Conservation (phyloP, 2,329 filamentous ascomycete species). For the Tolypocladium album region DNA sequence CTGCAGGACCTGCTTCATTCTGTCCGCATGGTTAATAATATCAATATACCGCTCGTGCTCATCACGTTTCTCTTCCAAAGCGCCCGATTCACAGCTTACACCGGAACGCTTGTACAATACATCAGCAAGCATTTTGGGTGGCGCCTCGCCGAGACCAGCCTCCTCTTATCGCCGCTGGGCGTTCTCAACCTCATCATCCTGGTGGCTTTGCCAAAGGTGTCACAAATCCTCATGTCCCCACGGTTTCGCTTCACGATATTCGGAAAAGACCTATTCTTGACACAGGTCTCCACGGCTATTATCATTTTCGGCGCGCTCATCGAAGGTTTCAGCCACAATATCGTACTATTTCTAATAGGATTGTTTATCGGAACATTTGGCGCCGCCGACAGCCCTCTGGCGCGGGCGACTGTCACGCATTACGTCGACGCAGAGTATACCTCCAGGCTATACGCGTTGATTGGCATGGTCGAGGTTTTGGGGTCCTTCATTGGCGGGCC, state of each 20-base stretch:
- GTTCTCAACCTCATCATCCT: slow-evolving; percentile 27
- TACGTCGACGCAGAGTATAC: slow-evolving; percentile 25
- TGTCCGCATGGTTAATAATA: slow-evolving; percentile 22
- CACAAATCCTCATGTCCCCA: slow-evolving; percentile 17
- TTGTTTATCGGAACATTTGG: slow-evolving; percentile 26
- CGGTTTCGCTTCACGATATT: slow-evolving; percentile 23
- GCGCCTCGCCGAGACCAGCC: slow-evolving; percentile 28
- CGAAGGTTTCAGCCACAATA: slow-evolving; percentile 21
- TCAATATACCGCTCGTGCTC: slow-evolving; percentile 24
- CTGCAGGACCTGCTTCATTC: slow-evolving; percentile 21
- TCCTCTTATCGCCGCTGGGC: slow-evolving; percentile 29
- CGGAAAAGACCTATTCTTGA: slow-evolving; percentile 25
- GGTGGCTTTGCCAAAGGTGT: slow-evolving; percentile 22
- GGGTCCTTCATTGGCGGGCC: slow-evolving; percentile 30
- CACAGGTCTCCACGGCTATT: slow-evolving; percentile 19
- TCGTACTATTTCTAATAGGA: slow-evolving; percentile 23
- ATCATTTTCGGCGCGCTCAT: slow-evolving; percentile 20
- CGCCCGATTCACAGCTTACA: slow-evolving; percentile 23
- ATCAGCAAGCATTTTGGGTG: slow-evolving; percentile 33
- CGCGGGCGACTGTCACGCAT: slow-evolving; percentile 27
- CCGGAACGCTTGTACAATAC: slow-evolving; percentile 26
- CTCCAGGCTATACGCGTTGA: slow-evolving; percentile 29
- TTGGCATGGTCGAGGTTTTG: slow-evolving; percentile 26
- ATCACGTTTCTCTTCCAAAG: slow-evolving; percentile 26
- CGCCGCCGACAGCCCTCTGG: slow-evolving; percentile 25